Evolutionary conservation across 2,329 filamentous ascomycete species (phyloP), one percentile per base, ranked within the genome.

Genomic region (Paecilomyces sp.): DNA sequence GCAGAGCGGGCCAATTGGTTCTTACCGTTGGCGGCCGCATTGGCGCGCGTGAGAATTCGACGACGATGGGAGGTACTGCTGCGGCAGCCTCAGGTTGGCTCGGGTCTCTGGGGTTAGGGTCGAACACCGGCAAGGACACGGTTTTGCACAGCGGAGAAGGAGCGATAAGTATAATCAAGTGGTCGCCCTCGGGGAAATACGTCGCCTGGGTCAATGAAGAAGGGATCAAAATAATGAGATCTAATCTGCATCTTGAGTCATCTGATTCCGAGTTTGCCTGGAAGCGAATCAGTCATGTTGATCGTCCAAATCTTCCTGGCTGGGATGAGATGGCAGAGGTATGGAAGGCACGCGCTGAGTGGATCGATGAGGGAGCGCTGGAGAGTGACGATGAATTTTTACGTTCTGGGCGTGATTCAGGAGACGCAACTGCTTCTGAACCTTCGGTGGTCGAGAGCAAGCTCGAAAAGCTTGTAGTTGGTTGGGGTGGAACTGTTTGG

Each of bases 261-360:
- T 82, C 83, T 12, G 89, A 96, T 68, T 79, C 83, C 1, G 92
- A 97, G 15, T 87, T 89, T 64, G 91, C 92, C 2, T 99, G 95
- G 95, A 96, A 94, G 74, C 85, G 93, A 9, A 91, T 99, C 63
- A 92, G 91, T 25, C 93, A 97, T 71, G 88, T 96, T 61, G 92
- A 96, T 70, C 85, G 92, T 52, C 94, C 94, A 1, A 90, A 91
- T 67, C 89, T 89, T 4, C 86, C 89, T 8, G 87, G 89, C 59
- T 97, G 94, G 91, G 91, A 97, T 65, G 92, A 96, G 51, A 97
- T 99, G 92, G 92, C 92, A 0, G 85, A 89, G 54, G 91, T 97
- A 3, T 97, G 94, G 92, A 96, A 93, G 77, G 91, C 90, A 1
- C 84, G 92, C 24, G 87, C 87, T 0, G 92, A 97, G 72, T 99